Percentiles rank a stretch among this genome's conserved stretches.
phyloP scores from a whole-genome alignment of 1,284 basidiomycete species.

The Trichosporon sp. region DNA sequence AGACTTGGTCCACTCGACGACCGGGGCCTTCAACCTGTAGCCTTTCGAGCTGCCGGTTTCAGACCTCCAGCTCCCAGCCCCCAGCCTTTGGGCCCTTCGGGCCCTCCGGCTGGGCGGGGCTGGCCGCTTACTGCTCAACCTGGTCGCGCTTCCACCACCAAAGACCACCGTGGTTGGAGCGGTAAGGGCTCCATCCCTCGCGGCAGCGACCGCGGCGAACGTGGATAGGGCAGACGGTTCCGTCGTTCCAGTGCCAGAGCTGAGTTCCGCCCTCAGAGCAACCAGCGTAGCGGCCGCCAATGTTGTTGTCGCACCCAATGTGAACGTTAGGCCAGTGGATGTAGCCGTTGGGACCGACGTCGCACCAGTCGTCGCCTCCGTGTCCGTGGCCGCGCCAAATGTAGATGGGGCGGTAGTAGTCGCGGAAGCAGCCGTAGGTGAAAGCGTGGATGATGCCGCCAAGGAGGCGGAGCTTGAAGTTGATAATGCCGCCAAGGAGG shows the following conservation, averaged over 20 bases:
- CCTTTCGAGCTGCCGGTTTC: no score
- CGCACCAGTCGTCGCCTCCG: not conserved
- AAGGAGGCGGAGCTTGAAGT: not conserved
- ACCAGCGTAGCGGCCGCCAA: slow-evolving; percentile 2
- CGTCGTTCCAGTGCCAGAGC: slow-evolving; percentile 2
- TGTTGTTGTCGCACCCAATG: not conserved
- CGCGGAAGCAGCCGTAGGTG: not conserved
- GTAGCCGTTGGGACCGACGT: not conserved
- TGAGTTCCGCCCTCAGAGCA: not conserved
- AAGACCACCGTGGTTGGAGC: not conserved
- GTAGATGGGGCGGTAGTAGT: not conserved
- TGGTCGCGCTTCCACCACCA: not conserved
- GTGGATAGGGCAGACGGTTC: not conserved
- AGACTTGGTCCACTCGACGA: not conserved
- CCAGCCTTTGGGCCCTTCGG: no score
- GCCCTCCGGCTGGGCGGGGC: no score
- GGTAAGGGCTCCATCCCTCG: not conserved
- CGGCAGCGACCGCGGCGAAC: not conserved
- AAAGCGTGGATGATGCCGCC: not conserved
- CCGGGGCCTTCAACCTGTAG: no score
- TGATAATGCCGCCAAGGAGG: not conserved
- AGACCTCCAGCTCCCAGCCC: no score
- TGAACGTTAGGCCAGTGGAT: not conserved
- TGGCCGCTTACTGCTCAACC: no score
- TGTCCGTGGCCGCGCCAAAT: not conserved